phyloP scores from a whole-genome alignment of 2,329 filamentous ascomycete genomes.

The Neonectria sp. region DNA sequence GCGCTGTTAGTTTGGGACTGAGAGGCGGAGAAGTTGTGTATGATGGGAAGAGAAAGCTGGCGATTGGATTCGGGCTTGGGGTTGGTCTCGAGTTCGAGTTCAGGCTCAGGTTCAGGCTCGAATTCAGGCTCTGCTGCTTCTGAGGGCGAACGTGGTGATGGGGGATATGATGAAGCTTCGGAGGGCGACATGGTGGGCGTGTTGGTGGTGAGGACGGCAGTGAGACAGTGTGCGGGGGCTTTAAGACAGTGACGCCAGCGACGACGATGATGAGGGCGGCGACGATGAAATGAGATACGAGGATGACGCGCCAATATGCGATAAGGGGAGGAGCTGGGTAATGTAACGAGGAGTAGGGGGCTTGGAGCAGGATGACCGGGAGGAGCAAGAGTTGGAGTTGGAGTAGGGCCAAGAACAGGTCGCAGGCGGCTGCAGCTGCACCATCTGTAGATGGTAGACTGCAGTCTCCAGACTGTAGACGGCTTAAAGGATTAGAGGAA shows the following conservation, averaged over 20 bases:
- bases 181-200: slow-evolving; percentile 39
- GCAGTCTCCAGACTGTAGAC: background rate
- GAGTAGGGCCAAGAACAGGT: background rate
- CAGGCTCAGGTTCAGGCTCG: slow-evolving; percentile 13
- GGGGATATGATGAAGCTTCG: slow-evolving; percentile 34
- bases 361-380: background rate
- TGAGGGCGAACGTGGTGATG: slow-evolving; percentile 34
- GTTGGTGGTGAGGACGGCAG: background rate
- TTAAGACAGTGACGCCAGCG: background rate
- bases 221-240: slow-evolving; percentile 3
- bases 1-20: slow-evolving; percentile 54
- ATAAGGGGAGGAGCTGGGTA: slow-evolving; percentile 12
- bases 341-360: background rate
- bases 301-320: slow-evolving; percentile 17
- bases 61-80: slow-evolving; percentile 26
- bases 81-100: slow-evolving; percentile 31
- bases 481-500: slow-evolving; percentile 19
- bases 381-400: background rate
- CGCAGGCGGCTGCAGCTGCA: background rate
- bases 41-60: slow-evolving; percentile 35
- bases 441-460: background rate
- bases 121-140: slow-evolving; percentile 8
- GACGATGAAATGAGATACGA: slow-evolving; percentile 7
- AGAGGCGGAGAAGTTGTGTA: slow-evolving; percentile 27
- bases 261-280: background rate